These are phyloP conservation scores for Orbilia blumenaviensis DNA, from an alignment of 2,329 filamentous ascomycete species.

Conservation along the genomic window DNA sequence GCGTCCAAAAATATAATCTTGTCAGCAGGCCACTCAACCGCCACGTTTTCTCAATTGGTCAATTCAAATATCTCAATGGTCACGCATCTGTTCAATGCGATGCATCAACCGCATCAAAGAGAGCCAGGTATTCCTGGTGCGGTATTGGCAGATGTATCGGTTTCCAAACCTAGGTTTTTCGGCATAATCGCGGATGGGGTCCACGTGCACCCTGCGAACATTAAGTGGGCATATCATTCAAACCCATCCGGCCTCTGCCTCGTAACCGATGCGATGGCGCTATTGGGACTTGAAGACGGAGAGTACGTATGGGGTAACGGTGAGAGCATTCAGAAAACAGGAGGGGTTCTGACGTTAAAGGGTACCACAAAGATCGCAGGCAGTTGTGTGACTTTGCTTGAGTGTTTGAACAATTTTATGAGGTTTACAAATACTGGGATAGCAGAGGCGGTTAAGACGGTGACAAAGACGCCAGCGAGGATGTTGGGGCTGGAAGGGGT, in stretches of 20 bases:
- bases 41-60: constrained; percentile 78
- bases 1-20: constrained; percentile 72
- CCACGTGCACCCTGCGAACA: constrained; percentile 84
- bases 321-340: constrained; percentile 73
- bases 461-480: constrained; percentile 78
- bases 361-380: constrained; percentile 82
- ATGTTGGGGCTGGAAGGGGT: constrained; percentile 75
- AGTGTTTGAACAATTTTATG: constrained; percentile 84
- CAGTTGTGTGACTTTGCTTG: constrained; percentile 75
- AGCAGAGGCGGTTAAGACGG: constrained; percentile 74
- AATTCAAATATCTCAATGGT: constrained; percentile 84
- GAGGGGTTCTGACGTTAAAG: constrained; percentile 76
- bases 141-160: constrained; percentile 72
- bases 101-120: constrained; percentile 88
- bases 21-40: constrained; percentile 86
- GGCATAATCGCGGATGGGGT: constrained; percentile 91
- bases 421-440: constrained; percentile 76
- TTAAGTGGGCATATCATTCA: constrained; percentile 88
- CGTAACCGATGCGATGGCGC: constrained; percentile 90
- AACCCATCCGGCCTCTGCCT: constrained; percentile 86
- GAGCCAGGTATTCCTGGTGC: constrained; percentile 91
- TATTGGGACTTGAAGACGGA: constrained; percentile 84
- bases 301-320: constrained; percentile 86
- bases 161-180: constrained; percentile 74
- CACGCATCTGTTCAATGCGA: constrained; percentile 93